Base-by-base conservation (phyloP, 805 yeast species). In the Starmerella davenportii region DNA sequence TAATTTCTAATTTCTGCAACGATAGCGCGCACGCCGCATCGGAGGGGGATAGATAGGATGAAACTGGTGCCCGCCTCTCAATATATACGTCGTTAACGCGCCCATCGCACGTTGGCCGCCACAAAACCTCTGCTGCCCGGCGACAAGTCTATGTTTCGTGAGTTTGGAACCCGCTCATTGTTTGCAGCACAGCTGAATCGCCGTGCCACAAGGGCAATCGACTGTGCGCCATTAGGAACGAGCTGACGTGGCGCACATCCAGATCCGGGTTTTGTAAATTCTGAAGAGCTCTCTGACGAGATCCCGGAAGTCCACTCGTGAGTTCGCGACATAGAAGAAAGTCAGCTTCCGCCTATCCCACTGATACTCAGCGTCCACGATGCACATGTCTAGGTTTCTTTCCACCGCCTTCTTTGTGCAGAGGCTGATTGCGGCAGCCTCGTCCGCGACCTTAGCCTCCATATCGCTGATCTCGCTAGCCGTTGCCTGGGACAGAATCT, bases 321-420 rank as follows among this genome's bases (percentile, higher is more conserved):
- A 69, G 37, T 63, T 62, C 38, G 76, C 71, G n/a, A 54, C 51
- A 55, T 76, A 76, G 59, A 78, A 79, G 53, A 79, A 78, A 13
- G 82, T 79, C 51, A 79, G 68, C 59, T 79, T 79, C 42, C 80
- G 68, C 39, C 85, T 66, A 54, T 79, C 92, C 74, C 80, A 79
- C 58, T 79, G 92, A 58, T 78, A 79, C 58, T 79, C 92, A 2
- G 84, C 79, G 51, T 79, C 90, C 30, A 75, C 65, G 38, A 79
- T 68, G 40, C 58, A 62, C 85, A 79, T 70, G 33, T 59, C 59
- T 37, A 70, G 58, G 8, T 62, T 60, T 14, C 63, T 56, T 38
- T 65, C 67, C 43, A 62, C 64, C 21, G 69, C 69, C 43, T 68
- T 64, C 30, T 74, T 69, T 50, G 73, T 70, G 55, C 87, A 76